phyloP scores from a whole-genome alignment of 2,329 filamentous ascomycete species.

The Emmonsia crescens region DNA sequence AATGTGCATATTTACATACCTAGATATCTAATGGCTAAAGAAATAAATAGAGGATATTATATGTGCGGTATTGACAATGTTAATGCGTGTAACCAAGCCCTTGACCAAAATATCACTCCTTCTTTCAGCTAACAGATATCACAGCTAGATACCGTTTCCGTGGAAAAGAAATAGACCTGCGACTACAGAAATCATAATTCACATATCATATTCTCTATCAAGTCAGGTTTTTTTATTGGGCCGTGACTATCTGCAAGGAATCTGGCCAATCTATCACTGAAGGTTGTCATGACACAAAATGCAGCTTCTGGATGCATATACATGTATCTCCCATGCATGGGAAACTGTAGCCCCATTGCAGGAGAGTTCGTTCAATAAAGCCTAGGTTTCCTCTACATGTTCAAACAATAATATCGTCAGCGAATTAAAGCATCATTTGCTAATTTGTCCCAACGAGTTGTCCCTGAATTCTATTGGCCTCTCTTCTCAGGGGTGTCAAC shows the following conservation, averaged over 20 bases:
- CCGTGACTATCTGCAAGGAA: neutral
- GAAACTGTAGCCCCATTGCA: too few species aligned
- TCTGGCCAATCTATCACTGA: neutral
- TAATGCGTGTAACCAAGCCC: neutral
- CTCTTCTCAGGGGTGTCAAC: neutral
- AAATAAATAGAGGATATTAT: neutral
- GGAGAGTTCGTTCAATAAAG: neutral
- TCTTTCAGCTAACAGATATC: neutral
- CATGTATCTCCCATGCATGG: neutral
- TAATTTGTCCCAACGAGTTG: neutral
- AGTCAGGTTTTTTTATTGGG: neutral
- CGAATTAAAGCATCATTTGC: neutral
- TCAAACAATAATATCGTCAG: neutral
- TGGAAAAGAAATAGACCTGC: neutral
- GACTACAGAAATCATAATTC: neutral
- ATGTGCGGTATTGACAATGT: neutral
- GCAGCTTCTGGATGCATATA: neutral
- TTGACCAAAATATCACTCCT: neutral
- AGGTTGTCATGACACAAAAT: neutral
- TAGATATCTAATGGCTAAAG: neutral
- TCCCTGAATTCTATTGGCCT: neutral
- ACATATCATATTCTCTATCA: neutral
- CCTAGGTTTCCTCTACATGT: neutral
- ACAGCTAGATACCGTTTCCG: neutral
- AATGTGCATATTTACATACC: neutral